Conservation (phyloP, 1,284 basidiomycete genomes). For the Ustilago trichophora region DNA sequence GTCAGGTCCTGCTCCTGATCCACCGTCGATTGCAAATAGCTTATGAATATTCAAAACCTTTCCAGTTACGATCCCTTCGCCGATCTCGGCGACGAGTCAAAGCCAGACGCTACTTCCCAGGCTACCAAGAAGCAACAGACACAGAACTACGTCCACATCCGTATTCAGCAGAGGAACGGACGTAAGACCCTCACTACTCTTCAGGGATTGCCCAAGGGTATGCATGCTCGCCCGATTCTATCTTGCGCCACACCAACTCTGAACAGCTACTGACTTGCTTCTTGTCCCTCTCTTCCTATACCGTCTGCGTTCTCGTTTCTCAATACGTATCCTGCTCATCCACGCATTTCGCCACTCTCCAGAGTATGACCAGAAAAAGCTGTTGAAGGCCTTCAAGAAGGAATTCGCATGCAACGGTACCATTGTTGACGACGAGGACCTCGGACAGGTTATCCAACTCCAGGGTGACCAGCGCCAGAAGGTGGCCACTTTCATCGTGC, state of each 20-base stretch:
- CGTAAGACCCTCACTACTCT: slow-evolving; percentile 98
- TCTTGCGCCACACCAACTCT: too few relatives aligned
- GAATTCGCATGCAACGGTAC: slow-evolving; percentile 99
- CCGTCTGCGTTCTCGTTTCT: too few relatives aligned
- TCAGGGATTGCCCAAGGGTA: slow-evolving; percentile 92
- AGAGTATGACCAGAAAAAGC: slow-evolving; percentile 98
- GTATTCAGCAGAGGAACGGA: slow-evolving; percentile 98
- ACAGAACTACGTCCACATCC: slow-evolving; percentile 68
- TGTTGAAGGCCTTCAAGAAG: slow-evolving; percentile 98
- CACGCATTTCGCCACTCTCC: slow-evolving; percentile 23
- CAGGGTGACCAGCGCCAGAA: slow-evolving; percentile 97
- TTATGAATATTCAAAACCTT: slow-evolving; percentile 67
- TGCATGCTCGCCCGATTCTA: too few relatives aligned
- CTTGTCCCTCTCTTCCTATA: too few relatives aligned
- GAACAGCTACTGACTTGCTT: background rate
- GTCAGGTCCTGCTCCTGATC: slow-evolving; percentile 53
- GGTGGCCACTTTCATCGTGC: slow-evolving; percentile 72
- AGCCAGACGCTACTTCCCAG: slow-evolving; percentile 39
- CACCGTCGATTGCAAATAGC: slow-evolving; percentile 60
- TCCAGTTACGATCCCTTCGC: slow-evolving; percentile 67
- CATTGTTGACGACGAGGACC: slow-evolving; percentile 93
- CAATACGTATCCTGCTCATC: too few relatives aligned
- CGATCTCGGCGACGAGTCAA: slow-evolving; percentile 65
- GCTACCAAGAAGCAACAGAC: slow-evolving; percentile 55
- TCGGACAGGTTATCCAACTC: slow-evolving; percentile 97